A percentile compares a stretch with the other conserved stretches of the same genome.
phyloP scores from a whole-genome alignment of 1,284 basidiomycete genomes.

The Ganoderma meredithae region DNA sequence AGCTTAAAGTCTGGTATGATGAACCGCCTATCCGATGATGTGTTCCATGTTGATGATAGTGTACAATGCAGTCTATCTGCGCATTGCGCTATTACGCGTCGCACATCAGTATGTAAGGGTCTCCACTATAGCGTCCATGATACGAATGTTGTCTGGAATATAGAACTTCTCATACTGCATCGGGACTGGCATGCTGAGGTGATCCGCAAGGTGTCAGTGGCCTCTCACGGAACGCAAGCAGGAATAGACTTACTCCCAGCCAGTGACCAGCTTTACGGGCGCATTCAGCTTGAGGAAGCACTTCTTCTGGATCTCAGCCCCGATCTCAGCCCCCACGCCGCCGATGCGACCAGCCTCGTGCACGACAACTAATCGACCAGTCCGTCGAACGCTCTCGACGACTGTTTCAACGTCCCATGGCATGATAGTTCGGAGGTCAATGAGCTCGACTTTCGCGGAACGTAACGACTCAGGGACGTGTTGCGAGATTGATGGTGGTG shows the following conservation, averaged over 20 bases:
- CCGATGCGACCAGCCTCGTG: conserved; percentile 90
- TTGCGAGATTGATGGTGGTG: conserved; percentile 69
- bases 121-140: conserved; percentile 86
- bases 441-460: conserved; percentile 83
- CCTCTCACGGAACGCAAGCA: conserved; percentile 22
- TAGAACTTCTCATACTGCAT: conserved; percentile 92
- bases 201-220: conserved; percentile 21
- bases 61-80: conserved; percentile 21
- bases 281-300: conserved; percentile 90
- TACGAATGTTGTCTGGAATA: conserved; percentile 85
- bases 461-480: conserved; percentile 78
- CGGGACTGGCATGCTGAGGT: conserved; percentile 74
- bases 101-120: conserved; percentile 75
- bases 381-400: conserved; percentile 82
- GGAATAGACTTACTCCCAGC: conserved; percentile 84
- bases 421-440: conserved; percentile 89
- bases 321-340: conserved; percentile 88
- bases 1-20: neutral
- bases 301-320: conserved; percentile 84
- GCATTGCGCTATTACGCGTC: neutral
- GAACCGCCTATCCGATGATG: neutral
- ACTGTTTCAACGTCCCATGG: conserved; percentile 90
- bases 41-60: conserved; percentile 10
- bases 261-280: conserved; percentile 85
- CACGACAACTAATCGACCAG: conserved; percentile 87